These are phyloP conservation scores for Silene uniflora DNA, from an alignment of 148 eudicot genomes.

Conservation along the genomic window DNA sequence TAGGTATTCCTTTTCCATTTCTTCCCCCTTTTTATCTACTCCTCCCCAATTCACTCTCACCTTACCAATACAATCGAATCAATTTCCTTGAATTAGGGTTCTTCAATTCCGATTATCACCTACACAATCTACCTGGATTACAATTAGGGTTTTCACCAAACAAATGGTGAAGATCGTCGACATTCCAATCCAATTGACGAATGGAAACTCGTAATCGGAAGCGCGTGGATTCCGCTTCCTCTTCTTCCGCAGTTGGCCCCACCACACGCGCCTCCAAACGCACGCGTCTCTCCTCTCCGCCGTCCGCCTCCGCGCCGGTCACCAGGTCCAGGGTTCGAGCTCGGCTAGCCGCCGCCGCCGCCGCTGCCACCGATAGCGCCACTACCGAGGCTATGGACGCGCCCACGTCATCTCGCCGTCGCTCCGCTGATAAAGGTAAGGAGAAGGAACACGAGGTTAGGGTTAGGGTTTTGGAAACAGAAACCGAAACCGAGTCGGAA, in stretches of 20 bases:
- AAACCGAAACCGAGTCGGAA: conserved; percentile 22
- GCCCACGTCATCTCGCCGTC: conserved; percentile 41
- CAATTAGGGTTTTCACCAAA: conserved; percentile 7
- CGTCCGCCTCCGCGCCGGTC: conserved; percentile 29
- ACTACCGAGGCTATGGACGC: conserved; percentile 47
- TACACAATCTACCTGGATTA: background rate
- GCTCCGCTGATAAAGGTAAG: conserved; percentile 57
- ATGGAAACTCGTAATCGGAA: conserved; percentile 99
- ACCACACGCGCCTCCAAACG: conserved; percentile 60
- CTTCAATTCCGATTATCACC: background rate
- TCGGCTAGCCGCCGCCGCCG: conserved; percentile 14
- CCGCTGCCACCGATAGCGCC: conserved; percentile 23
- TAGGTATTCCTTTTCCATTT: too few species aligned
- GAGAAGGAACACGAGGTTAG: conserved; percentile 83
- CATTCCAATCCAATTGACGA: conserved; percentile 43
- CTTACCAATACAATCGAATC: too few species aligned
- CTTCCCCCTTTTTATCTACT: too few species aligned
- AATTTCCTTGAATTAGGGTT: conserved; percentile 25
- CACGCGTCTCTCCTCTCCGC: conserved; percentile 42
- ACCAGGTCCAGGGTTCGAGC: background rate
- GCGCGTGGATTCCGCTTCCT: conserved; percentile 94
- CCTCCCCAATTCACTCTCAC: too few species aligned
- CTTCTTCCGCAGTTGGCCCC: conserved; percentile 57
- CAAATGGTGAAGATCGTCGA: conserved; percentile 19
- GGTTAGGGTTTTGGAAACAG: conserved; percentile 48